Evolutionary conservation across 2,329 filamentous ascomycete genomes (phyloP).

Genomic region (Reticulascus tulasneorum): DNA sequence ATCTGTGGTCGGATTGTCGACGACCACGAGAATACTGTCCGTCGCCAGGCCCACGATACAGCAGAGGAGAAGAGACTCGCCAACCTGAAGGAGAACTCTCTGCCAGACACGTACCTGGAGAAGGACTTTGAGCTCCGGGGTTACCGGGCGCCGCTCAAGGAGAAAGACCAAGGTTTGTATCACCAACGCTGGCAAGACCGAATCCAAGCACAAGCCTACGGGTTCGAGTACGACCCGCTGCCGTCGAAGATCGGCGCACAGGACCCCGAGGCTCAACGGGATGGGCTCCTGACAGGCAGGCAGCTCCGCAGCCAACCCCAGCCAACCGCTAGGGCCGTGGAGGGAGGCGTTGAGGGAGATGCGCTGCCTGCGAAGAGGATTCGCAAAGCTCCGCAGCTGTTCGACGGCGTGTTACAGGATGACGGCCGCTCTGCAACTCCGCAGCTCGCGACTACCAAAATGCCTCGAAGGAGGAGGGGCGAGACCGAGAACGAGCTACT

Average conservation of each 20-base stretch:
- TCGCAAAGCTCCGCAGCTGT: constrained; percentile 47
- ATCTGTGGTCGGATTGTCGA: constrained; percentile 47
- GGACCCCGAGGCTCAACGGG: constrained; percentile 51
- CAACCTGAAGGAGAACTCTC: constrained; percentile 30
- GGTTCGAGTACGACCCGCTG: constrained; percentile 58
- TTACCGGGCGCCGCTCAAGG: constrained; percentile 37
- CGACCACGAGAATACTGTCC: constrained; percentile 53
- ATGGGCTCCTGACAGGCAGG: constrained; percentile 51
- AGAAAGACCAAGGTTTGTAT: constrained; percentile 36
- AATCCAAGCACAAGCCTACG: constrained; percentile 56
- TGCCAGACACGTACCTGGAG: constrained; percentile 39
- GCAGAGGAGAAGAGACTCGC: constrained; percentile 42
- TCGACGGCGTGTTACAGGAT: constrained; percentile 48
- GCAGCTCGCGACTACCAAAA: constrained; percentile 9
- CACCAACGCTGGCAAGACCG: constrained; percentile 46
- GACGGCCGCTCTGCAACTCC: constrained; percentile 51
- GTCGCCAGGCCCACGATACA: constrained; percentile 44
- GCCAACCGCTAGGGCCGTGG: constrained; percentile 56
- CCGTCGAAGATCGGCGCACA: constrained; percentile 55
- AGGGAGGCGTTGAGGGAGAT: constrained; percentile 36
- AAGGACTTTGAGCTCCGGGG: constrained; percentile 54
- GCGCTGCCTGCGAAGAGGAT: constrained; percentile 49
- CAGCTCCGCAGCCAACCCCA: constrained; percentile 54
- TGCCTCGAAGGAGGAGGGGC: not conserved
- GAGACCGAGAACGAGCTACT: constrained; percentile 6